Evolutionary conservation across 2,329 filamentous ascomycete genomes (phyloP).

Genomic region (Botrytis pseudocinerea): DNA sequence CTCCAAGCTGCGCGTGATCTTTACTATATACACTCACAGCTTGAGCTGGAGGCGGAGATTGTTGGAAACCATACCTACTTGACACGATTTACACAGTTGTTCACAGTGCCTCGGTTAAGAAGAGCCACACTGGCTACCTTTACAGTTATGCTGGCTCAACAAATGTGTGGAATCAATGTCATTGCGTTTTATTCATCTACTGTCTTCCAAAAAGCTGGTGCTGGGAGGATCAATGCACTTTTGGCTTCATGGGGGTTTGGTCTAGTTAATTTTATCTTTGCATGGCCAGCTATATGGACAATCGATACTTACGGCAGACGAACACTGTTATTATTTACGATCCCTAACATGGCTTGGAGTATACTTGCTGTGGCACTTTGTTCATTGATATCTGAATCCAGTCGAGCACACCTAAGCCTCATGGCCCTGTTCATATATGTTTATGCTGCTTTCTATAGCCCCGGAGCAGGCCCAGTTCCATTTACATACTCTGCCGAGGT

Average conservation of each 20-base stretch:
- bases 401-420: conserved; percentile 50
- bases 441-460: conserved; percentile 67
- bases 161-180: conserved; percentile 46
- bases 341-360: conserved; percentile 67
- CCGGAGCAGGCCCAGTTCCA: conserved; percentile 63
- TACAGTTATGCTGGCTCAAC: conserved; percentile 59
- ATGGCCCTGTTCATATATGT: conserved; percentile 66
- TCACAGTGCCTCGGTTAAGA: conserved; percentile 67
- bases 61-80: conserved; percentile 42
- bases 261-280: conserved; percentile 51
- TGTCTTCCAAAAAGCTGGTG: conserved; percentile 60
- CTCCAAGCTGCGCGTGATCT: conserved; percentile 63
- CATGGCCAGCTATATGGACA: conserved; percentile 56
- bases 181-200: conserved; percentile 75
- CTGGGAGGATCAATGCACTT: conserved; percentile 47
- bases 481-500: conserved; percentile 65
- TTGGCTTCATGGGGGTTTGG: conserved; percentile 23
- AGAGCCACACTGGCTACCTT: conserved; percentile 75
- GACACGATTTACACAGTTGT: conserved; percentile 63
- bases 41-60: conserved; percentile 47
- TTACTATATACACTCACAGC: conserved; percentile 58
- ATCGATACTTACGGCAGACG: conserved; percentile 67
- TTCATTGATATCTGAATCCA: conserved; percentile 49
- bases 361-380: conserved; percentile 61
- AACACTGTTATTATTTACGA: conserved; percentile 62